Conservation (phyloP, 768 basidiomycete species). For the Xerocomellus chrysenteron region DNA sequence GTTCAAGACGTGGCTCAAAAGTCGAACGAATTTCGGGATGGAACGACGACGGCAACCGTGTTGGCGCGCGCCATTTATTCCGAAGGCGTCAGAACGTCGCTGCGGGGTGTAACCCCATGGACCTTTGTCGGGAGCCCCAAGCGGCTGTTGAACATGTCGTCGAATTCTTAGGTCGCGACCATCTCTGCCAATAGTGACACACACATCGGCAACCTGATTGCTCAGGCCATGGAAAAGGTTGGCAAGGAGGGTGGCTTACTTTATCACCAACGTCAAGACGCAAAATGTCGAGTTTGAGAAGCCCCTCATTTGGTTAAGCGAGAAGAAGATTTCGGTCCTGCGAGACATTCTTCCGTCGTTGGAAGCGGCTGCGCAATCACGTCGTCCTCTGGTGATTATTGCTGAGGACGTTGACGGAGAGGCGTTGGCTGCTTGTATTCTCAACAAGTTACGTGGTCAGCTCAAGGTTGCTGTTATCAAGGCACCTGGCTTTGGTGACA, state of each 20-base stretch:
- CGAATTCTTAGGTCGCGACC: slow-evolving; percentile 93
- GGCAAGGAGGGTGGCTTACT: slow-evolving; percentile 99
- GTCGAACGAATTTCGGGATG: slow-evolving; percentile 96
- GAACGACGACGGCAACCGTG: slow-evolving; percentile 97
- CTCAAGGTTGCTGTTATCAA: slow-evolving; percentile 93
- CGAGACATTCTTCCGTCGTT: slow-evolving; percentile 95
- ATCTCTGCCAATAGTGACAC: slow-evolving; percentile 82
- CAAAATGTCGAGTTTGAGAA: slow-evolving; percentile 98
- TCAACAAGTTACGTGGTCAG: slow-evolving; percentile 99
- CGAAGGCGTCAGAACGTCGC: slow-evolving; percentile 98
- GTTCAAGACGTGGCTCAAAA: slow-evolving; percentile 95
- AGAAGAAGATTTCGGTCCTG: slow-evolving; percentile 96
- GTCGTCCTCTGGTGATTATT: slow-evolving; percentile 93
- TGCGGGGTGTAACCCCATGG: slow-evolving; percentile 99
- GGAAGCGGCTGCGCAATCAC: slow-evolving; percentile 73
- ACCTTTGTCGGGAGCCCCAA: slow-evolving; percentile 96
- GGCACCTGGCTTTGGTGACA: slow-evolving; percentile 98
- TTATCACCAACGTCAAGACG: slow-evolving; percentile 95
- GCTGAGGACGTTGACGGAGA: slow-evolving; percentile 98
- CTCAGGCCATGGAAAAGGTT: slow-evolving; percentile 99
- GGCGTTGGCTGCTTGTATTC: slow-evolving; percentile 94
- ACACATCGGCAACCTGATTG: slow-evolving; percentile 92
- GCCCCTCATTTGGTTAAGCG: slow-evolving; percentile 87
- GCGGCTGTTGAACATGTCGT: slow-evolving; percentile 96
- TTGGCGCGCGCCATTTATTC: slow-evolving; percentile 96